These are phyloP conservation scores for Fusarium azukiicola DNA, from an alignment of 2,329 filamentous ascomycete genomes.

Conservation along the genomic window DNA sequence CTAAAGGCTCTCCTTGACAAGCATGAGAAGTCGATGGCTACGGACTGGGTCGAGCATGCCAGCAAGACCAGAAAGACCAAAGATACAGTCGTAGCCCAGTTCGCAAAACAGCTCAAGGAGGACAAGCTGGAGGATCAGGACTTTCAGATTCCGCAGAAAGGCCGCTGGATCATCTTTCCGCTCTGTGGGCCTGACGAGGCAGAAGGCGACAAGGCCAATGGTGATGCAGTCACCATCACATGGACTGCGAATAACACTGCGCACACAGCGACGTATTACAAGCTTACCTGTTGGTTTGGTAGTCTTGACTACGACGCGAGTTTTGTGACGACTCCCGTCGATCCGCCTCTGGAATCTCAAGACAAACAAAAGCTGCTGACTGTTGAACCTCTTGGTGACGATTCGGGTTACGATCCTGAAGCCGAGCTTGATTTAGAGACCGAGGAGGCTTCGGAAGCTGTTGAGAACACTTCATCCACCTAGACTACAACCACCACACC, in stretches of 20 bases:
- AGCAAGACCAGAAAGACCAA: neutral
- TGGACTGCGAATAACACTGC: neutral
- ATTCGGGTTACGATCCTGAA: neutral
- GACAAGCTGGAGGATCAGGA: neutral
- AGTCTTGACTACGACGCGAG: no score
- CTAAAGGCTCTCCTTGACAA: no score
- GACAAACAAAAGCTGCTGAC: neutral
- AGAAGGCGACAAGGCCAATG: neutral
- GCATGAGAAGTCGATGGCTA: no score
- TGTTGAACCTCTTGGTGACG: neutral
- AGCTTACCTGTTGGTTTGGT: neutral
- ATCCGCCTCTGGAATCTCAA: no score
- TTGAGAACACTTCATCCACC: neutral
- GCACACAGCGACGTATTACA: neutral
- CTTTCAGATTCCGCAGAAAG: neutral
- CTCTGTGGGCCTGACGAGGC: neutral
- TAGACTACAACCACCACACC: no score
- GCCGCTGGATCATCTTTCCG: neutral
- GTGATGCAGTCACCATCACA: neutral
- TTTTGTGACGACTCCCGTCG: no score
- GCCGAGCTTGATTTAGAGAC: neutral
- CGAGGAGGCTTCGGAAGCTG: neutral
- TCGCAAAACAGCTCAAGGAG: neutral
- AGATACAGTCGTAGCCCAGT: neutral
- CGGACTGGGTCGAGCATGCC: neutral